Evolutionary conservation across 83 land plant species (phyloP).

Genomic region (Thuja plicata): DNA sequence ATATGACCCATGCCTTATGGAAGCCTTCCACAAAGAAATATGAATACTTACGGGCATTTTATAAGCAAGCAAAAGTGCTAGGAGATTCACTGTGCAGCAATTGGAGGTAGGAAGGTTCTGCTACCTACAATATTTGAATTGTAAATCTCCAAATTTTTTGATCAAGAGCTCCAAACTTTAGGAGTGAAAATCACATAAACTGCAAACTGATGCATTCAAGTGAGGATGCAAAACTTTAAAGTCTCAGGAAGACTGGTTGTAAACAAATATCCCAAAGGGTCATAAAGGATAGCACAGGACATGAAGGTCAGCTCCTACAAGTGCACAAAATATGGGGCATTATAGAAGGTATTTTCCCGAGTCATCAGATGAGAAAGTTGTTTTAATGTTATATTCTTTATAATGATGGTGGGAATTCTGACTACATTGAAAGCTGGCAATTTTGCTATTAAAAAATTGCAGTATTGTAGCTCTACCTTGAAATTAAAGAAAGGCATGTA

Average conservation of each 20-base stretch:
- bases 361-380: background rate
- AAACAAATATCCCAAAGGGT: background rate
- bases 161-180: background rate
- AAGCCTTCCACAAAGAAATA: background rate
- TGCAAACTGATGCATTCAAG: background rate
- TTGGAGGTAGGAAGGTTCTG: background rate
- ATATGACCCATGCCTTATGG: background rate
- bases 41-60: background rate
- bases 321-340: background rate
- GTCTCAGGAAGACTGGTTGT: no score
- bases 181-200: background rate
- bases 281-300: no score
- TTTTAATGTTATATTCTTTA: background rate
- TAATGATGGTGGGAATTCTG: background rate
- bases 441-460: background rate
- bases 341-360: background rate
- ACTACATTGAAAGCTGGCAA: background rate
- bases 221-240: background rate
- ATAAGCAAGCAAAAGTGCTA: background rate
- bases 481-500: background rate
- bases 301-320: background rate
- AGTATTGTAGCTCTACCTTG: background rate
- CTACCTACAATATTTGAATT: background rate
- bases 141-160: background rate
- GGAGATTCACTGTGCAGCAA: background rate